Percentiles rank a stretch among this genome's conserved stretches.
phyloP scores from a whole-genome alignment of 73 alveolate genomes.

The Blepharisma japonicum region DNA sequence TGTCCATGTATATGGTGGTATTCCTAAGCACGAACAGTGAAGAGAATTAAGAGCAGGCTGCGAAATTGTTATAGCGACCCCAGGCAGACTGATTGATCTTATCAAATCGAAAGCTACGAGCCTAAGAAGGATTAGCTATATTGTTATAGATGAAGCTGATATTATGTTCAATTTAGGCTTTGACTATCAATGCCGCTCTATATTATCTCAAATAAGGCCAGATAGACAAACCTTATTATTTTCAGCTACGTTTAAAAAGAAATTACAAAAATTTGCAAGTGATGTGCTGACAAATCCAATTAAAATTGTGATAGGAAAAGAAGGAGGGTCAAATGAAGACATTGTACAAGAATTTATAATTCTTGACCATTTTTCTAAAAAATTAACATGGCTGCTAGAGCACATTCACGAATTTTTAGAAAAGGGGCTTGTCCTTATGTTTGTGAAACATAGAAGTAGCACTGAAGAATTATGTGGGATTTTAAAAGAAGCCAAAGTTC shows the following conservation, averaged over 20 bases:
- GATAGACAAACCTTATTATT: constrained; percentile 48
- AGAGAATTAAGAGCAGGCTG: constrained; percentile 72
- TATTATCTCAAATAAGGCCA: constrained; percentile 65
- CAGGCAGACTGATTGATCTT: constrained; percentile 93
- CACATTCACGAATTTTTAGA: constrained; percentile 33
- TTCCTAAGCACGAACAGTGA: constrained; percentile 64
- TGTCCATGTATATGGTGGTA: constrained; percentile 88
- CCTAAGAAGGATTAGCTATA: constrained; percentile 69
- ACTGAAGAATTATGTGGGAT: constrained; percentile 65
- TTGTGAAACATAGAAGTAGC: constrained; percentile 65
- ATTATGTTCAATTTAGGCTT: constrained; percentile 90
- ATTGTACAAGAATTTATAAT: constrained; percentile 41
- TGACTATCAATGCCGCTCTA: constrained; percentile 78
- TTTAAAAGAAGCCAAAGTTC: constrained; percentile 48
- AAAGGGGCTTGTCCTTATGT: constrained; percentile 73
- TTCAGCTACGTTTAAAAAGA: constrained; percentile 54
- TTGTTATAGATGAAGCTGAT: constrained; percentile 95
- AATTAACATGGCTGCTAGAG: constrained; percentile 39
- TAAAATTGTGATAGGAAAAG: constrained; percentile 42
- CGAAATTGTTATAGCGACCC: constrained; percentile 82
- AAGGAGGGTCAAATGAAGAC: constrained; percentile 43
- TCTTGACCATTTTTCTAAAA: constrained; percentile 35
- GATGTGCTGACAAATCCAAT: constrained; percentile 57
- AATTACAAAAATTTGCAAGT: constrained; percentile 35
- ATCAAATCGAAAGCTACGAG: constrained; percentile 67